Percentiles rank a stretch among this genome's conserved stretches.
These are phyloP conservation scores for Hericium erinaceus DNA, from an alignment of 768 basidiomycete genomes.

Conservation along the genomic window DNA sequence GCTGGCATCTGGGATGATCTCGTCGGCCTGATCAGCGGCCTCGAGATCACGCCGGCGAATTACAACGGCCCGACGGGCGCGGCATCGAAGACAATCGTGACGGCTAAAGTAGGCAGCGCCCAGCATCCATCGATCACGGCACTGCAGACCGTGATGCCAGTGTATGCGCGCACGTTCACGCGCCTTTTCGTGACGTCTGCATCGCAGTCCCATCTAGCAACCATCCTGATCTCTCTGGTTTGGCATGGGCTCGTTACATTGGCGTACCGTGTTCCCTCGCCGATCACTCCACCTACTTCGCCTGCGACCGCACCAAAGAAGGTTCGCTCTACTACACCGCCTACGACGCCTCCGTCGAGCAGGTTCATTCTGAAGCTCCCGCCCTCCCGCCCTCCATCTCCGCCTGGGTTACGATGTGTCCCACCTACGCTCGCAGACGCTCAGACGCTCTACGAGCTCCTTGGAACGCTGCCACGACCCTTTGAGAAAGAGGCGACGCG, in stretches of 20 bases:
- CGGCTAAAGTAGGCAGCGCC: constrained; percentile 1
- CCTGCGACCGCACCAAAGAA: constrained; percentile 18
- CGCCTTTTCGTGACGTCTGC: constrained; percentile 45
- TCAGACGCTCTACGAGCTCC: constrained; percentile 50
- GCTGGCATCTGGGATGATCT: constrained; percentile 52
- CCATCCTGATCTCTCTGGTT: constrained; percentile 61
- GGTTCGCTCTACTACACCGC: constrained; percentile 35
- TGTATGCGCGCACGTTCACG: constrained; percentile 48
- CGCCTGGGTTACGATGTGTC: constrained; percentile 31
- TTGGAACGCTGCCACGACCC: constrained; percentile 55
- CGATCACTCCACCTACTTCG: constrained; percentile 26
- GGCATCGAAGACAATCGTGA: neutral
- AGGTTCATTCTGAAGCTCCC: constrained; percentile 60
- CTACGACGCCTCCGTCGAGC: constrained; percentile 44
- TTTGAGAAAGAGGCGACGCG: constrained; percentile 37
- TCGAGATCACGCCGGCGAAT: constrained; percentile 32
- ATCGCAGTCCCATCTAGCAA: constrained; percentile 55
- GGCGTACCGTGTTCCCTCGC: constrained; percentile 42
- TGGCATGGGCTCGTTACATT: constrained; percentile 72
- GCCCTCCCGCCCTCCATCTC: constrained; percentile 60
- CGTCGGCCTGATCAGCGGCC: constrained; percentile 48
- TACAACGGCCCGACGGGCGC: neutral
- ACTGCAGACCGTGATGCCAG: constrained; percentile 34
- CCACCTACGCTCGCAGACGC: constrained; percentile 45
- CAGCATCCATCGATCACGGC: constrained; percentile 52